Conservation (phyloP, 495 filamentous ascomycete species). For the Aspergillus asperescens region DNA sequence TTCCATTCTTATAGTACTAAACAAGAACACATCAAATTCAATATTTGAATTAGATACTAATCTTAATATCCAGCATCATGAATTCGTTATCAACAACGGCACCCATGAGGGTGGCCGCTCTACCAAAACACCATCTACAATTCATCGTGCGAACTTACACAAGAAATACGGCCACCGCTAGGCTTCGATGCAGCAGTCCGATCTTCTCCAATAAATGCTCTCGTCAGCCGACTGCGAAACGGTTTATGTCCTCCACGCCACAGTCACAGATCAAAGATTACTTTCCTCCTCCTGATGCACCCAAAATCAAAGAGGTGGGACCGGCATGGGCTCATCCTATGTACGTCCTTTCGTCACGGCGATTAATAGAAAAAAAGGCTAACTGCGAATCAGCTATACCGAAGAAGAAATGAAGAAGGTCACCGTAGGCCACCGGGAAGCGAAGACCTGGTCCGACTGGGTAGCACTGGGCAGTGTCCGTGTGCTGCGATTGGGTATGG, state of each 20-base stretch:
- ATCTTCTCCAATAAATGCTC: conserved; percentile 13
- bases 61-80: conserved; percentile 13
- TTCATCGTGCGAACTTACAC: conserved; percentile 27
- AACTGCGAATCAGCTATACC: conserved; percentile 46
- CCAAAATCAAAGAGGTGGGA: conserved; percentile 34
- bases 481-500: conserved; percentile 60
- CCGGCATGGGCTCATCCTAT: conserved; percentile 41
- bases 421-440: conserved; percentile 60
- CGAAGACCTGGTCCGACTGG: conserved; percentile 62
- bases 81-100: conserved; percentile 26
- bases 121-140: conserved; percentile 25
- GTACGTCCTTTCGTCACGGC: conserved; percentile 24
- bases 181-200: conserved; percentile 18
- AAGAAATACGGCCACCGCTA: conserved; percentile 18
- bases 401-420: conserved; percentile 60
- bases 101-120: conserved; percentile 29
- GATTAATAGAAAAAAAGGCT: conserved; percentile 1
- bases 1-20: not conserved
- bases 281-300: conserved; percentile 34
- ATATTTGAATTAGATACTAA: not conserved
- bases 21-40: not conserved
- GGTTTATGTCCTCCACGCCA: conserved; percentile 36
- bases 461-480: conserved; percentile 58
- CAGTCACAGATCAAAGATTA: conserved; percentile 35
- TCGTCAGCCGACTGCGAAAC: conserved; percentile 19